Percentiles rank a stretch among this genome's conserved stretches.
phyloP scores from a whole-genome alignment of 1,284 basidiomycete species.

The Anthracocystis panici-leucophaei region DNA sequence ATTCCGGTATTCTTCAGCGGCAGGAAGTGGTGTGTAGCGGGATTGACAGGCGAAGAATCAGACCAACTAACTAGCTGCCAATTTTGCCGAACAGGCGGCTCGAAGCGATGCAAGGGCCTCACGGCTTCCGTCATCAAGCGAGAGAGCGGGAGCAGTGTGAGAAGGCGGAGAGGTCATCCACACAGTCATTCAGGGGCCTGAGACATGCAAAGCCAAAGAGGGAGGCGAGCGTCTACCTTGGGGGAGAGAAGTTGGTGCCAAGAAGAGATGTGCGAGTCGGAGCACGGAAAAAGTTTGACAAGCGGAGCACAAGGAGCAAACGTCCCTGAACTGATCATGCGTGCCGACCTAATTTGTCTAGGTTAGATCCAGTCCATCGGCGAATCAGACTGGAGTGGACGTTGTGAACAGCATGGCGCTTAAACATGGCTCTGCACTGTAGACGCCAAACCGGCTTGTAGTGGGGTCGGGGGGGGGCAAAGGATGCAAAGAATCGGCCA shows the following conservation, averaged over 20 bases:
- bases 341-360: conserved; percentile 5
- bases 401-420: conserved; percentile 8
- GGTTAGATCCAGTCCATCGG: conserved; percentile 9
- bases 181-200: conserved; percentile 12
- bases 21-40: conserved; percentile 16
- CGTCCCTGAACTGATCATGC: conserved; percentile 20
- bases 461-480: neutral
- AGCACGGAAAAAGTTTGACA: conserved; percentile 13
- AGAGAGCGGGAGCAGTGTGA: too few species aligned
- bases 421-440: conserved; percentile 11
- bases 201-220: conserved; percentile 2
- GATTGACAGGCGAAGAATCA: conserved; percentile 10
- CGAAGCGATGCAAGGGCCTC: too few species aligned
- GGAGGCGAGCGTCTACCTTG: conserved; percentile 4
- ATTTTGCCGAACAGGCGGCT: neutral
- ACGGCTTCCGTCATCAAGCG: too few species aligned
- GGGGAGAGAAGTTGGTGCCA: conserved; percentile 29
- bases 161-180: neutral
- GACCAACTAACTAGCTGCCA: conserved; percentile 1
- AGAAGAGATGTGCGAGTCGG: conserved; percentile 28
- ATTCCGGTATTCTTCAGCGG: neutral
- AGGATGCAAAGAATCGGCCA: neutral
- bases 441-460: neutral
- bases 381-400: conserved; percentile 11
- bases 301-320: conserved; percentile 4